phyloP scores from a whole-genome alignment of 345 rosid species.

The Tarenaya hassleriana region DNA sequence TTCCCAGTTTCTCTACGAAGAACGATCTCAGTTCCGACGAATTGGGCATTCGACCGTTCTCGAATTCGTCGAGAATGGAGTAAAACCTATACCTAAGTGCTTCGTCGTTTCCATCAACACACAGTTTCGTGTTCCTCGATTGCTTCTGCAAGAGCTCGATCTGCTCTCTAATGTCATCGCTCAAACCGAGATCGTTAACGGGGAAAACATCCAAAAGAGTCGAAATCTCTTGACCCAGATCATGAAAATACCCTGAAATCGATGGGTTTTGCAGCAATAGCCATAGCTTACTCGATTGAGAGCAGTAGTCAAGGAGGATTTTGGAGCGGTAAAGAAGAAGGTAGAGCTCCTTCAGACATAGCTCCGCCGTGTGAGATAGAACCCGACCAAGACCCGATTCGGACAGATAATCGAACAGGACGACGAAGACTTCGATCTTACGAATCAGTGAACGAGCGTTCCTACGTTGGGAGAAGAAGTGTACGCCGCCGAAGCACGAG shows the following conservation, averaged over 20 bases:
- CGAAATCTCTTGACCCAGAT: conserved; percentile 73
- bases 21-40: conserved; percentile 35
- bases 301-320: conserved; percentile 72
- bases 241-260: conserved; percentile 91
- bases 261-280: conserved; percentile 71
- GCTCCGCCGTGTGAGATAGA: conserved; percentile 33
- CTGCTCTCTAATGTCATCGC: conserved; percentile 79
- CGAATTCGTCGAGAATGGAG: conserved; percentile 58
- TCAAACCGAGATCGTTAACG: conserved; percentile 40
- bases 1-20: conserved; percentile 54
- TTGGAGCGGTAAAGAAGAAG: conserved; percentile 77
- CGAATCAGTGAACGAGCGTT: conserved; percentile 75
- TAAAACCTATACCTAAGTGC: conserved; percentile 44
- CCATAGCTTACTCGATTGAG: conserved; percentile 86
- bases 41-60: conserved; percentile 52
- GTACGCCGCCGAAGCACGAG: conserved; percentile 34
- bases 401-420: conserved; percentile 51
- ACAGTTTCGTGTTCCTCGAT: conserved; percentile 45
- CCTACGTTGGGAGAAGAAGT: conserved; percentile 51
- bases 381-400: conserved; percentile 37
- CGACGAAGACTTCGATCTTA: conserved; percentile 59
- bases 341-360: conserved; percentile 86
- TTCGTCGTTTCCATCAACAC: conserved; percentile 68
- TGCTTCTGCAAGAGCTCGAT: conserved; percentile 62
- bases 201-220: conserved; percentile 94